phyloP scores from a whole-genome alignment of 257 asterid species.

The Phtheirospermum japonicum region DNA sequence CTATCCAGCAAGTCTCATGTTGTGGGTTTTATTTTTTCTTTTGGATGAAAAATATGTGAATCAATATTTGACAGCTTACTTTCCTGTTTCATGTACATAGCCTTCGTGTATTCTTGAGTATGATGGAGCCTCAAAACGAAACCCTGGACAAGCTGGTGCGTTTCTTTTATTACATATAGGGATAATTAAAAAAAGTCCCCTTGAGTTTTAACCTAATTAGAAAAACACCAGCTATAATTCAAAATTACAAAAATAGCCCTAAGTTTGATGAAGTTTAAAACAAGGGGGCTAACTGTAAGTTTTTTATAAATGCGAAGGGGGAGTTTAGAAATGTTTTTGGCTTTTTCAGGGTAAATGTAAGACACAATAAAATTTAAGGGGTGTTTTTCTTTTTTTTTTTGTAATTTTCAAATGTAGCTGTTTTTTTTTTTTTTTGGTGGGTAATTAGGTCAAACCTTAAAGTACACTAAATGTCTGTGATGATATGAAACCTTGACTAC shows the following conservation, averaged over 20 bases:
- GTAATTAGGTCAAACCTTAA: background rate
- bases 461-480: background rate
- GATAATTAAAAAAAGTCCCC: no score
- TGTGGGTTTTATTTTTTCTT: constrained; percentile 11
- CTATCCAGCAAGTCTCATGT: constrained; percentile 1
- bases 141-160: constrained; percentile 88
- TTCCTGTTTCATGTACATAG: constrained; percentile 42
- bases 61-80: constrained; percentile 33
- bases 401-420: no score
- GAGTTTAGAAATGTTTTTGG: no score
- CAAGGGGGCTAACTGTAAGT: no score
- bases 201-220: background rate
- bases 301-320: no score
- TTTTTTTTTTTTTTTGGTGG: no score
- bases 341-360: no score
- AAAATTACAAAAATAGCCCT: no score
- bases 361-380: no score
- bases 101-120: constrained; percentile 77
- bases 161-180: background rate
- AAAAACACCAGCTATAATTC: no score
- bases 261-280: no score
- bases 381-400: no score
- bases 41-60: constrained; percentile 17
- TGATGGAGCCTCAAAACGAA: constrained; percentile 97
- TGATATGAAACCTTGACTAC: constrained; percentile 14